phyloP scores from a whole-genome alignment of 1,284 basidiomycete species.

The Ganoderma resinaceum region DNA sequence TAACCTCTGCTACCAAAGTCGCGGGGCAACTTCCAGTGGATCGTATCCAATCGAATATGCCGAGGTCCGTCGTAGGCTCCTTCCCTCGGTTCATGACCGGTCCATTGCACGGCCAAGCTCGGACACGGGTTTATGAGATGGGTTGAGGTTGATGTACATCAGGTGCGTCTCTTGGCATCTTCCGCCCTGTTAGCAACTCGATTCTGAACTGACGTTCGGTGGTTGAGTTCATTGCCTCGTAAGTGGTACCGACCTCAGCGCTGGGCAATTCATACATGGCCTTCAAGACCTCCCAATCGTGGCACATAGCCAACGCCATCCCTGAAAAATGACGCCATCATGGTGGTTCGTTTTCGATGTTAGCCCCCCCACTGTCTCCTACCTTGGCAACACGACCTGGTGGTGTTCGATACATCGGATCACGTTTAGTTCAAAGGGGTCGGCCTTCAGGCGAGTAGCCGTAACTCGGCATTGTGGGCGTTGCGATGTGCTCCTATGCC shows the following conservation, averaged over 20 bases:
- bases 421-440: not conserved
- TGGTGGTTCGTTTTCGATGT: not conserved
- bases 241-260: not conserved
- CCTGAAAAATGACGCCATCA: not conserved
- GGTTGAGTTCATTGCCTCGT: not conserved
- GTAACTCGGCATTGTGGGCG: not conserved
- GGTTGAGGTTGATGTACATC: not conserved
- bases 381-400: not conserved
- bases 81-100: not conserved
- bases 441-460: not conserved
- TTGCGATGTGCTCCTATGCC: not conserved
- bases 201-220: not conserved
- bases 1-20: not conserved
- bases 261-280: not conserved
- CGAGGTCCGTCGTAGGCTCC: not conserved
- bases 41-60: not conserved
- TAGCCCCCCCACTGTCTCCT: not conserved
- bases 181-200: not conserved
- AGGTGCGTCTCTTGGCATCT: not conserved
- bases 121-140: not conserved
- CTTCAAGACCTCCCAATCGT: not conserved
- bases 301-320: not conserved
- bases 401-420: not conserved
- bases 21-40: not conserved
- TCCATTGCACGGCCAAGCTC: not conserved